Base-by-base conservation (phyloP, 163 green algal genomes). In the Chlamydomonas reinhardtii region DNA sequence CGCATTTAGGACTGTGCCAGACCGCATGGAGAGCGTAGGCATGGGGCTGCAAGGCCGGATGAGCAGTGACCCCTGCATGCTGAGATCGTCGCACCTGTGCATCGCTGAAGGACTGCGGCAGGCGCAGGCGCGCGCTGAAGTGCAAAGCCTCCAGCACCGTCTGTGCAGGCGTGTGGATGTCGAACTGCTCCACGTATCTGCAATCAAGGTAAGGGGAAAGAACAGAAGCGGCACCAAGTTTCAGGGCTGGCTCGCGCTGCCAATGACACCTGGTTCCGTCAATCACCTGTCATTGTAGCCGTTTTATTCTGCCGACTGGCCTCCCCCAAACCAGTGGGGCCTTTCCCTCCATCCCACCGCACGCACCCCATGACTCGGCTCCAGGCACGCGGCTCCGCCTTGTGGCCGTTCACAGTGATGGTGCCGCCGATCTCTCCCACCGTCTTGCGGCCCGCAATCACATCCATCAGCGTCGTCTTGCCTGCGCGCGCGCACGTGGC, bases 391-490 rank as follows among this genome's bases (percentile, higher is more conserved):
- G 87, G 86, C 22, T 88, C 72, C 35, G 84, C 75, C 71, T 61
- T 71, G 82, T 81, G 81, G 17, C 90, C 90, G 73, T 93, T 93
- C 69, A 92, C 90, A 2, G 83, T 79, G 17, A 93, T 84, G 35
- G 77, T 73, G 43, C 90, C 90, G 14, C 65, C 85, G 59, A 94
- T 89, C 72, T 68, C 64, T 8, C 91, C 91, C 11, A 90, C 86
- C 27, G 91, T 94, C 89, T 94, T 94, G 70, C 91, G 89, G 19
- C 87, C 89, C 52, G 85, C 89, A 31, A 94, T 90, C 35, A 93
- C 90, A 62, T 94, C 91, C 91, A 93, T 91, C 31, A 98, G 86
- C 32, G 91, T 94, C 14, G 90, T 94, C 85, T 95, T 95, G 78
- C 92, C 79, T 85, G 79, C 82, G n/a, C n/a, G n/a, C n/a, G n/a